These are phyloP conservation scores for Aspergillus sp. DNA, from an alignment of 2,329 filamentous ascomycete genomes.

Conservation along the genomic window DNA sequence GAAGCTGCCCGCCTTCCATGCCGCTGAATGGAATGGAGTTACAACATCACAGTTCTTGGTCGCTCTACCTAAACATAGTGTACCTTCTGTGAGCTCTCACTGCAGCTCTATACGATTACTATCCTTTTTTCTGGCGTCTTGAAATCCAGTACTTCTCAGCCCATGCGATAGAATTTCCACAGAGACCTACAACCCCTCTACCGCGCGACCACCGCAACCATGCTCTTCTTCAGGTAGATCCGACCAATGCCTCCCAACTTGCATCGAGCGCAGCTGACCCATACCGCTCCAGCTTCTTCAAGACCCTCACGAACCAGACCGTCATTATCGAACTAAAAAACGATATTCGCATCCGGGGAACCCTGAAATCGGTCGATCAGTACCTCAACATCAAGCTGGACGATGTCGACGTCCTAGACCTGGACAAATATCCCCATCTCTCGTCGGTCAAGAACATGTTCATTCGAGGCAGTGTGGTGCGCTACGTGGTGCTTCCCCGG, in stretches of 20 bases:
- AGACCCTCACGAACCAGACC: slow-evolving; percentile 94
- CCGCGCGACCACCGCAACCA: slow-evolving; percentile 28
- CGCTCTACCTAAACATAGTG: not conserved
- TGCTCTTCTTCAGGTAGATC: slow-evolving; percentile 55
- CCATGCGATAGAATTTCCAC: not conserved
- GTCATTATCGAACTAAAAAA: slow-evolving; percentile 99
- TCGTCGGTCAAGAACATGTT: slow-evolving; percentile 93
- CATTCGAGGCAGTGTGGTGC: slow-evolving; percentile 86
- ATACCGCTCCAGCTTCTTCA: slow-evolving; percentile 76
- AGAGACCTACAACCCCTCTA: not conserved
- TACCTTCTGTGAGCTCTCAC: not conserved
- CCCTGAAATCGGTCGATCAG: slow-evolving; percentile 95
- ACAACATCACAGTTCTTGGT: not conserved
- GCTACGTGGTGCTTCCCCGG: slow-evolving; percentile 86
- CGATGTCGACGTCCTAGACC: slow-evolving; percentile 87
- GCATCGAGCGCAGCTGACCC: not conserved
- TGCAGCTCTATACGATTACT: not conserved
- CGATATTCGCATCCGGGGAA: slow-evolving; percentile 94
- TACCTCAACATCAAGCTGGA: slow-evolving; percentile 99
- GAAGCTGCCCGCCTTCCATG: not conserved
- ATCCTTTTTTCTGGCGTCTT: no score
- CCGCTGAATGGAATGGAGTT: not conserved
- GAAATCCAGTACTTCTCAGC: not conserved
- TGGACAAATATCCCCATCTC: slow-evolving; percentile 91
- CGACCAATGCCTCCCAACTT: not conserved